Base-by-base conservation (phyloP, 306 rosid species). In the Castanopsis chinensis region DNA sequence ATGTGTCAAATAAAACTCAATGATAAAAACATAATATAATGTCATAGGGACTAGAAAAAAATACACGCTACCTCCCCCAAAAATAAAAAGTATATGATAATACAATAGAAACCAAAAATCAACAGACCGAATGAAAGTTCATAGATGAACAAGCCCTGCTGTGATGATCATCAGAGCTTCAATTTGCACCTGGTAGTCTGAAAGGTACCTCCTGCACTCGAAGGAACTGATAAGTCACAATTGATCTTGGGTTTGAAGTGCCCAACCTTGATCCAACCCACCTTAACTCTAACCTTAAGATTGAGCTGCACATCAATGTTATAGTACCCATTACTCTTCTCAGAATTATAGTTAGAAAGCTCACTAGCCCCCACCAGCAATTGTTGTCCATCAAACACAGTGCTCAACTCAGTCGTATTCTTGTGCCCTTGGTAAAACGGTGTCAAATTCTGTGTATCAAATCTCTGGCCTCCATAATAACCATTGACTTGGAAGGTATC, bases 391-490 rank as follows among this genome's bases (percentile, higher is more conserved):
- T 2, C 19, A 43, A 94, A 92, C 18, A 18, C 69, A 1, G 86
- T 73, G 58, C 14, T 77, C 60, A 94, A 23, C 9, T 8, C 11
- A 7, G 54, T 65, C 3, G 97, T 93, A 33, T 15, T 87, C 88
- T 93, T 91, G 79, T 93, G 97, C 0, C 97, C 93, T 73, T 85
- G 91, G 69, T 93, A 89, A 80, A 93, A 93, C 2, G 81, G 81
- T 0, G 76, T 45, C 20, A 86, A 57, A 15, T 0, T 3, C 27
- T 18, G 12, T 0, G 86, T 23, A 41, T 25, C 72, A 70, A 91
- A 73, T 65, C 94, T 60, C 7, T 64, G 80, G 37, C 74, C 92
- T 56, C 84, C 89, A 82, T 63, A 89, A 20, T 74, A 3, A 1
- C 91, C 87, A 0, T 85, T 71, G 20, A 91, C 93, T 52, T 90